These are phyloP conservation scores for Xanthoconium stramineum DNA, from an alignment of 768 basidiomycete species.

Conservation along the genomic window DNA sequence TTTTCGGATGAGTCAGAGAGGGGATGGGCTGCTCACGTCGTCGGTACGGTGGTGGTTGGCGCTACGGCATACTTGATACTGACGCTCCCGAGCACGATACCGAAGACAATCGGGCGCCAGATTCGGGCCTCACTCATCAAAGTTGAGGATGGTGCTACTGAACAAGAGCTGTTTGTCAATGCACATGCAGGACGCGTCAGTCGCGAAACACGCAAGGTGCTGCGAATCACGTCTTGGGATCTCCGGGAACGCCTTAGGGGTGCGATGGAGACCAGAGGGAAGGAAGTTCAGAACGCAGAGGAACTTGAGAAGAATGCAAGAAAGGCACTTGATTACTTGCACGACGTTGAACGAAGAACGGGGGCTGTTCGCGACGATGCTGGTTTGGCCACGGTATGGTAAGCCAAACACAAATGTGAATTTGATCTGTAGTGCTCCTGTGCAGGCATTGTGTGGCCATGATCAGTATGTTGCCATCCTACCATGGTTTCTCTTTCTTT, in stretches of 20 bases:
- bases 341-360: constrained; percentile 46
- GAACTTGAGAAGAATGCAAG: constrained; percentile 66
- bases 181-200: constrained; percentile 67
- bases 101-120: constrained; percentile 83
- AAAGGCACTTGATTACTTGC: constrained; percentile 74
- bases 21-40: constrained; percentile 83
- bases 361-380: constrained; percentile 33
- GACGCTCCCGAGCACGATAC: constrained; percentile 86
- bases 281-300: constrained; percentile 76
- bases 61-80: constrained; percentile 76
- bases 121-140: constrained; percentile 62
- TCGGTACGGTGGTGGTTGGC: constrained; percentile 75
- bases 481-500: background rate
- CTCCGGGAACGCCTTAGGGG: constrained; percentile 74
- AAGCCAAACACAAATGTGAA: background rate
- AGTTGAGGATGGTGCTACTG: constrained; percentile 42
- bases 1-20: constrained; percentile 76
- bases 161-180: constrained; percentile 60
- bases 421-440: background rate
- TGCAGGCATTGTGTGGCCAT: background rate
- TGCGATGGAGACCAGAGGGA: constrained; percentile 75
- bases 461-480: background rate
- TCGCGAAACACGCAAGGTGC: constrained; percentile 89
- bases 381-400: constrained; percentile 16
- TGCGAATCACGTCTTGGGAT: constrained; percentile 90